Evolutionary conservation across 257 asterid species (phyloP).

Genomic region (Cinchona pubescens): DNA sequence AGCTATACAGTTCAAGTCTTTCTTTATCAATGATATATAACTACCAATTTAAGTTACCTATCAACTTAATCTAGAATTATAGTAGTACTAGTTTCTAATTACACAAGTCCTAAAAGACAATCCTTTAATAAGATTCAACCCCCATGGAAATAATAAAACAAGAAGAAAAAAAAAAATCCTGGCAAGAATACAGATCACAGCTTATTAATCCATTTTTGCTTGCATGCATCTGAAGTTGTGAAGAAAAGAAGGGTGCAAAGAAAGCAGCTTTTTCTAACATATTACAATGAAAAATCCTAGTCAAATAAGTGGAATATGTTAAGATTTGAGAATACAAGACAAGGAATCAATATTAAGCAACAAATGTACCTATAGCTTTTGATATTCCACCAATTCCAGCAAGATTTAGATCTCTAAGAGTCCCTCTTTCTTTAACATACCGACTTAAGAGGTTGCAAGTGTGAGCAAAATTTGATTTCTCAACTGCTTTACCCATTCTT

Average conservation of each 20-base stretch:
- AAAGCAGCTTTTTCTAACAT: background rate
- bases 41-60: background rate
- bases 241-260: background rate
- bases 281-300: background rate
- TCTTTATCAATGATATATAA: background rate
- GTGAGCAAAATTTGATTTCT: constrained; percentile 46
- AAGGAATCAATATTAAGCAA: background rate
- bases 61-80: background rate
- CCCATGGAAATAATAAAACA: background rate
- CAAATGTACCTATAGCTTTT: constrained; percentile 37
- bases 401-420: constrained; percentile 48
- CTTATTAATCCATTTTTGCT: background rate
- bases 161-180: background rate
- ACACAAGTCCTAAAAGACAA: background rate
- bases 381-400: constrained; percentile 41
- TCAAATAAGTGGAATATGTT: background rate
- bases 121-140: background rate
- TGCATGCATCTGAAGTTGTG: background rate
- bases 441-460: constrained; percentile 69
- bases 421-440: constrained; percentile 58
- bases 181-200: background rate
- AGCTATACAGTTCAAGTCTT: background rate
- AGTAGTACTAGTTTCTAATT: background rate
- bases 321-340: background rate
- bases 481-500: constrained; percentile 32